Percentiles rank a stretch among this genome's conserved stretches.
Conservation (phyloP, 352 stramenopile genomes). For the Phytophthora lateralis region DNA sequence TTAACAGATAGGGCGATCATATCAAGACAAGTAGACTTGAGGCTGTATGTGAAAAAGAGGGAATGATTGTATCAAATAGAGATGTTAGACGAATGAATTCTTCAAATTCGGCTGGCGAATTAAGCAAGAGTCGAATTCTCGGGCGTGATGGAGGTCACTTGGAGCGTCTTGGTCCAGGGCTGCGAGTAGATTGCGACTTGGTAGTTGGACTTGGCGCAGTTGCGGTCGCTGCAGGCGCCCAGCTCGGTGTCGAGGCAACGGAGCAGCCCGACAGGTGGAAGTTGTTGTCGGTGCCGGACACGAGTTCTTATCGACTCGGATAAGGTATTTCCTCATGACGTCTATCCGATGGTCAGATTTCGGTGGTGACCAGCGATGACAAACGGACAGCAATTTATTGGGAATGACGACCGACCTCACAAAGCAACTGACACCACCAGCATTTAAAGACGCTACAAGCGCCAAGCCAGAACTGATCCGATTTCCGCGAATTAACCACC, state of each 20-base stretch:
- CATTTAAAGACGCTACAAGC: too few species aligned
- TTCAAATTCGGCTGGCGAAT: not conserved
- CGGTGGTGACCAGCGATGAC: too few species aligned
- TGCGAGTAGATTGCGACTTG: constrained; percentile 37
- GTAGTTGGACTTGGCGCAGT: constrained; percentile 27
- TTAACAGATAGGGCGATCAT: not conserved
- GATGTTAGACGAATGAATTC: not conserved
- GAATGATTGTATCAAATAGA: not conserved
- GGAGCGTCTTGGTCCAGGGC: constrained; percentile 33
- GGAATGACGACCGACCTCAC: not conserved
- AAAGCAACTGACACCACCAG: not conserved
- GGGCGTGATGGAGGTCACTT: constrained; percentile 33
- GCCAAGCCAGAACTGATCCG: not conserved
- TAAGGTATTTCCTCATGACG: too few species aligned
- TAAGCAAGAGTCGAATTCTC: not conserved
- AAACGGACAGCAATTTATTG: too few species aligned
- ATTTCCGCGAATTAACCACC: not conserved
- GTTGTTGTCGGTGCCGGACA: constrained; percentile 50
- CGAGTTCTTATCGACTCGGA: constrained; percentile 33
- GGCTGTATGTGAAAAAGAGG: too few species aligned
- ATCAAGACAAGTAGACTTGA: not conserved
- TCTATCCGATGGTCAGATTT: too few species aligned
- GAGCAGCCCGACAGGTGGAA: constrained; percentile 43
- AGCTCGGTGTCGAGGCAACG: constrained; percentile 29
- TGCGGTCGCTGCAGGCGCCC: constrained; percentile 32